phyloP scores from a whole-genome alignment of 2,329 filamentous ascomycete genomes.

The Colletotrichum tropicicola region DNA sequence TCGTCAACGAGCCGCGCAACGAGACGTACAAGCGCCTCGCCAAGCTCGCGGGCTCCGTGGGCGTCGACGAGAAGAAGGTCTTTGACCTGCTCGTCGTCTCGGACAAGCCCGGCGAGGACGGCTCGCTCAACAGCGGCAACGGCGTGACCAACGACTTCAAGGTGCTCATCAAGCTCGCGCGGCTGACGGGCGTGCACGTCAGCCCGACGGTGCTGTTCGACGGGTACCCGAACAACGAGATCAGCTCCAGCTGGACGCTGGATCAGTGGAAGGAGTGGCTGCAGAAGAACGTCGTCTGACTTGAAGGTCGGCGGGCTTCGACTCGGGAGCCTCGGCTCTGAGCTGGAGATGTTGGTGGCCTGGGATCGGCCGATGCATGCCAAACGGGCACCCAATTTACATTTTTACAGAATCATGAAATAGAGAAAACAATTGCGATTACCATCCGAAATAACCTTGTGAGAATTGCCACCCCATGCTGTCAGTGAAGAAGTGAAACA shows the following conservation, averaged over 20 bases:
- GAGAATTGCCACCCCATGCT: not conserved
- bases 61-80: conserved; percentile 75
- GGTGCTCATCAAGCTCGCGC: conserved; percentile 80
- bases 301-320: not conserved
- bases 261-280: conserved; percentile 91
- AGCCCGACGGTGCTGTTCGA: conserved; percentile 92
- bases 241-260: conserved; percentile 80
- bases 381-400: not conserved
- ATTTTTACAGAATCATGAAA: not conserved
- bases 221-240: conserved; percentile 81
- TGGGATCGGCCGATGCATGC: not conserved
- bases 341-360: not conserved
- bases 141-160: conserved; percentile 87
- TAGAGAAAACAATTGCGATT: not conserved
- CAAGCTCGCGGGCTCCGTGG: conserved; percentile 73
- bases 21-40: conserved; percentile 83
- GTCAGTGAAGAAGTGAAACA: not conserved
- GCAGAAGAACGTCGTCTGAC: conserved; percentile 60
- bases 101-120: conserved; percentile 73
- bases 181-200: conserved; percentile 86
- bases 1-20: conserved; percentile 87
- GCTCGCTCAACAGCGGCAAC: conserved; percentile 81
- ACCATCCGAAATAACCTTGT: not conserved
- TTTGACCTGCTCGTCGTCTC: conserved; percentile 74
- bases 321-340: conserved; percentile 1